Percentiles rank a stretch among this genome's conserved stretches.
Evolutionary conservation across 2,329 filamentous ascomycete species (phyloP).

Genomic region (Trichoderma citrinoviride): DNA sequence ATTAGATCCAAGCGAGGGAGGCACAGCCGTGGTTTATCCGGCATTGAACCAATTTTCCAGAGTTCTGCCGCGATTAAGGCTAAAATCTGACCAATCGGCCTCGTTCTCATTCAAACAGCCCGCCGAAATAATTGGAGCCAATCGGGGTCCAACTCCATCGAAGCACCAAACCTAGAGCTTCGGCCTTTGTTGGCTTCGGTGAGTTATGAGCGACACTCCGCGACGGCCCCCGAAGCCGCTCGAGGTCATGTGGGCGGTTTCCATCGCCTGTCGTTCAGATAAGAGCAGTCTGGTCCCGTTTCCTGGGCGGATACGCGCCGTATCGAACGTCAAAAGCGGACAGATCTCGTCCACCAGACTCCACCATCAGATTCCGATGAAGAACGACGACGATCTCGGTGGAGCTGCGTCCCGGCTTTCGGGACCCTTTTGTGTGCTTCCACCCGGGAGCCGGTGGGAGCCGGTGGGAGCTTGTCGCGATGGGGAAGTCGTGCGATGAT

Average conservation of each 20-base stretch:
- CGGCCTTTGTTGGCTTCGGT: neutral
- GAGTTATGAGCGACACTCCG: slow-evolving; percentile 4
- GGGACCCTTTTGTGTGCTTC: neutral
- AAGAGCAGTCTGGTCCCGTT: neutral
- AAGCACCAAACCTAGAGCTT: neutral
- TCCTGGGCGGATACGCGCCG: neutral
- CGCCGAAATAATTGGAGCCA: neutral
- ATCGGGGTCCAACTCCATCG: neutral
- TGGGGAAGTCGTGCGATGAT: neutral
- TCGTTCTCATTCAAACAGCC: neutral
- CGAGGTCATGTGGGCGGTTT: neutral
- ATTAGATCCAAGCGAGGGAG: neutral
- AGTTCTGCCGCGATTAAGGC: neutral
- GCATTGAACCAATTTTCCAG: neutral
- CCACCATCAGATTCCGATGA: neutral
- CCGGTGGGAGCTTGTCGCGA: neutral
- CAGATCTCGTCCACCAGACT: slow-evolving; percentile 2
- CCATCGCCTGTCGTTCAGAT: neutral
- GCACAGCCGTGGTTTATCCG: neutral
- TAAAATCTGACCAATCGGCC: neutral
- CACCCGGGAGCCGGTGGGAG: neutral
- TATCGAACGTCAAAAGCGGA: neutral
- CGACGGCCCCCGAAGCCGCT: neutral
- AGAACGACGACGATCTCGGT: neutral
- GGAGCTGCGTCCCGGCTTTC: slow-evolving; percentile 10